Conservation (phyloP, 805 yeast species). For the Phaffomyces opuntiae region DNA sequence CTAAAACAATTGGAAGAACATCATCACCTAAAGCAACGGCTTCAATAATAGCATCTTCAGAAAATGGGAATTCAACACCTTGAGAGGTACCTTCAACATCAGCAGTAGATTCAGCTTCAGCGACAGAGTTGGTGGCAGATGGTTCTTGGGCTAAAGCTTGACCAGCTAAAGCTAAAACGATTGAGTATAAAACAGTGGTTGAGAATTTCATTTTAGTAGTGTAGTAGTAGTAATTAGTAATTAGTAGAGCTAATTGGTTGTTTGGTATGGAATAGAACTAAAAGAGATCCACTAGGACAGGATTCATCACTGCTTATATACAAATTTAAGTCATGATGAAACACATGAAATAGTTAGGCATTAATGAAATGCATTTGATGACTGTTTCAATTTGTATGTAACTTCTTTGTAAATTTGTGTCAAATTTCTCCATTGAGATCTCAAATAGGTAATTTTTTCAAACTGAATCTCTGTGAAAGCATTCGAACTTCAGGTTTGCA, state of each 20-base stretch:
- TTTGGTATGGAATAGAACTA: background rate
- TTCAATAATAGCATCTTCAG: constrained; percentile 22
- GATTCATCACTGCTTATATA: background rate
- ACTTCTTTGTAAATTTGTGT: too few species aligned
- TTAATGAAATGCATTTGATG: too few species aligned
- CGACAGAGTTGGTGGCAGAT: constrained; percentile 4
- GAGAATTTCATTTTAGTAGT: constrained; percentile 11
- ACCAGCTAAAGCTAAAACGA: constrained; percentile 8
- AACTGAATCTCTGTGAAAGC: too few species aligned
- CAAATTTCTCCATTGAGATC: too few species aligned
- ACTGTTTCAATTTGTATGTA: too few species aligned
- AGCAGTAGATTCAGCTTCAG: background rate
- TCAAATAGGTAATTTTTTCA: too few species aligned
- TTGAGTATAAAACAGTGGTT: constrained; percentile 4
- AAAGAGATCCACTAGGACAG: background rate
- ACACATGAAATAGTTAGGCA: background rate
- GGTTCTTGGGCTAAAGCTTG: constrained; percentile 5
- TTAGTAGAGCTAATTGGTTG: background rate
- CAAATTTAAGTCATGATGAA: background rate
- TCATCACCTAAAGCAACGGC: constrained; percentile 13
- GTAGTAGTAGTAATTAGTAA: background rate
- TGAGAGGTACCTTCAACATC: constrained; percentile 15
- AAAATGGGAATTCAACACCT: constrained; percentile 22
- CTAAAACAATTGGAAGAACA: constrained; percentile 18
- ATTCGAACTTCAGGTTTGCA: too few species aligned